Conservation (phyloP, 768 basidiomycete species). For the Kwoniella pini region DNA sequence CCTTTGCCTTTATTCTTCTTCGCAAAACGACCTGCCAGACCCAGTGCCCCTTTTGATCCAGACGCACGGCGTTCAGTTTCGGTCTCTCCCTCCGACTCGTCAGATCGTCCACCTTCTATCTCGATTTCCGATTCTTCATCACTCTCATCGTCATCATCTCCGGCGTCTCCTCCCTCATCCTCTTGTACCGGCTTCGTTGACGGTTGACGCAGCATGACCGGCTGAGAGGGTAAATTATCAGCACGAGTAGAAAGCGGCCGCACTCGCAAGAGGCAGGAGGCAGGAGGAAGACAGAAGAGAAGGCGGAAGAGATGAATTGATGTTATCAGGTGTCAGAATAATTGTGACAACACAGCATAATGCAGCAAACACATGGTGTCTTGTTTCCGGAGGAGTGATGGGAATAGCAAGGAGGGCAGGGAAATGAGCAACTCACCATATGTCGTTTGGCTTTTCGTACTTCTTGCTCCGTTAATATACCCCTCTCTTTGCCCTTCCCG, state of each 20-base stretch:
- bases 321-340: too few relatives aligned
- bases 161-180: constrained; percentile 34
- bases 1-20: constrained; percentile 33
- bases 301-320: too few relatives aligned
- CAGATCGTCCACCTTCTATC: constrained; percentile 25
- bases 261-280: too few relatives aligned
- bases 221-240: constrained; percentile 32
- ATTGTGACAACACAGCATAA: too few relatives aligned
- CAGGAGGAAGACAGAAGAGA: too few relatives aligned
- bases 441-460: constrained; percentile 44
- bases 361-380: too few relatives aligned
- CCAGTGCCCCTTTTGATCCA: constrained; percentile 30
- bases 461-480: constrained; percentile 37
- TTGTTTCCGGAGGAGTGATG: too few relatives aligned
- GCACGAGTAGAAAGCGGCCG: too few relatives aligned
- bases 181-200: constrained; percentile 31
- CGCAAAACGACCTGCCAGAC: constrained; percentile 13
- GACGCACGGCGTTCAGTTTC: constrained; percentile 28
- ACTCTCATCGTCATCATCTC: constrained; percentile 45
- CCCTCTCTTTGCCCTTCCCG: constrained; percentile 24
- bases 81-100: constrained; percentile 43
- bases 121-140: constrained; percentile 30
- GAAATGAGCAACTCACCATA: constrained; percentile 46
- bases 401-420: background rate
- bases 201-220: constrained; percentile 53